Percentiles rank a stretch among this genome's conserved stretches.
These are phyloP conservation scores for Colletotrichum lini DNA, from an alignment of 2,329 filamentous ascomycete species.

Conservation along the genomic window DNA sequence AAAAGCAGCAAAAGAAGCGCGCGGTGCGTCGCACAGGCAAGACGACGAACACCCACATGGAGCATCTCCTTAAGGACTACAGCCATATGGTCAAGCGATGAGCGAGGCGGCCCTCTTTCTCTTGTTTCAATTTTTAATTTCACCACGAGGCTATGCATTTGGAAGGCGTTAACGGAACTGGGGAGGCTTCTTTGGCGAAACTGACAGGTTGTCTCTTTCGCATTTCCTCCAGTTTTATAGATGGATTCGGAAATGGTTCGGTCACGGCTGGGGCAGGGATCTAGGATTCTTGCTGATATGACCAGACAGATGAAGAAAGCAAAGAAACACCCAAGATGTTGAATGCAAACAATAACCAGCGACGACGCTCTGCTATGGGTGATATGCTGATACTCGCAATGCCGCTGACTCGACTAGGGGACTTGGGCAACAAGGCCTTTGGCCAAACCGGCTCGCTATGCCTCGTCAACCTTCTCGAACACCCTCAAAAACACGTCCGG, in stretches of 20 bases:
- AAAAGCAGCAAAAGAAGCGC: constrained; percentile 82
- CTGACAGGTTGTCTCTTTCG: constrained; percentile 23
- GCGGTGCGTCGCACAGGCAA: constrained; percentile 78
- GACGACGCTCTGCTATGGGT: constrained; percentile 12
- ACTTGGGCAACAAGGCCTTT: too few relatives aligned
- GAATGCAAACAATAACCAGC: constrained; percentile 6
- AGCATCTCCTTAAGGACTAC: constrained; percentile 83
- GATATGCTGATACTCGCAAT: neutral
- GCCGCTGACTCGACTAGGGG: neutral
- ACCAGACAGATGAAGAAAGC: neutral
- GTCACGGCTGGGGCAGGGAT: constrained; percentile 12
- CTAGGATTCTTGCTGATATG: neutral
- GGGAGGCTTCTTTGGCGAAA: neutral
- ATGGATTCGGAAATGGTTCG: constrained; percentile 1
- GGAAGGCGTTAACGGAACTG: constrained; percentile 22
- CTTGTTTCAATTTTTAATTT: too few relatives aligned
- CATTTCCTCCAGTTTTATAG: constrained; percentile 31
- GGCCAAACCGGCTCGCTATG: constrained; percentile 12
- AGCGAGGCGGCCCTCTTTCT: constrained; percentile 7
- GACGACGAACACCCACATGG: constrained; percentile 91
- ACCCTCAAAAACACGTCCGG: constrained; percentile 74
- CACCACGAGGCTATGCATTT: constrained; percentile 25
- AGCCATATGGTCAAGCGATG: constrained; percentile 60
- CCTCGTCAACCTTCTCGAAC: constrained; percentile 70
- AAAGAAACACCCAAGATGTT: neutral